Conservation (phyloP, 164 flowering plant genomes). For the Saururus chinensis region DNA sequence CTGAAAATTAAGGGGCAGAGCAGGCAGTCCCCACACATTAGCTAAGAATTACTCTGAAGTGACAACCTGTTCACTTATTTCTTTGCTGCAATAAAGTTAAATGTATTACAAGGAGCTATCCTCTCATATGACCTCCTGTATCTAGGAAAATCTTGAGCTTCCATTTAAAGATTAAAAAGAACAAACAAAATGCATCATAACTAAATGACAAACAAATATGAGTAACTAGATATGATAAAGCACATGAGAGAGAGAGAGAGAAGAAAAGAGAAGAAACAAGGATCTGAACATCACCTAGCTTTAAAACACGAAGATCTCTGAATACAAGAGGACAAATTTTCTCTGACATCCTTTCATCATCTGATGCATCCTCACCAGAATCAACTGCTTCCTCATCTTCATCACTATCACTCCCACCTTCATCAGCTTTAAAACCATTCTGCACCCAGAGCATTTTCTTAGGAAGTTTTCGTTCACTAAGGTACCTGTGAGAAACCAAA, state of each 20-base stretch:
- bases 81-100: no score
- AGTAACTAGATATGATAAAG: neutral
- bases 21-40: neutral
- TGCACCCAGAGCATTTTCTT: slow-evolving; percentile 47
- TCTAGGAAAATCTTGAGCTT: neutral
- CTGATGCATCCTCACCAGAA: slow-evolving; percentile 28
- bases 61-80: no score
- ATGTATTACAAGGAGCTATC: no score
- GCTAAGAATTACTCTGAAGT: no score
- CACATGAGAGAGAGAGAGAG: neutral
- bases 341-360: slow-evolving; percentile 15
- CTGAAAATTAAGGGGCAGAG: slow-evolving; percentile 25
- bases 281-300: slow-evolving; percentile 38
- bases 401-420: slow-evolving; percentile 26
- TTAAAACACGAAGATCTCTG: slow-evolving; percentile 50
- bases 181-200: no score
- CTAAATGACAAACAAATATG: neutral
- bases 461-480: slow-evolving; percentile 66
- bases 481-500: slow-evolving; percentile 41
- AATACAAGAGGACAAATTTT: slow-evolving; percentile 31
- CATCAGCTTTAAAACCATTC: slow-evolving; percentile 23
- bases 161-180: no score
- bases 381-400: slow-evolving; percentile 32
- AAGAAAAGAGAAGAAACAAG: neutral
- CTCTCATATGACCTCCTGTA: neutral